These are phyloP conservation scores for Tympanopsis confertula DNA, from an alignment of 2,329 filamentous ascomycete species.

Conservation along the genomic window DNA sequence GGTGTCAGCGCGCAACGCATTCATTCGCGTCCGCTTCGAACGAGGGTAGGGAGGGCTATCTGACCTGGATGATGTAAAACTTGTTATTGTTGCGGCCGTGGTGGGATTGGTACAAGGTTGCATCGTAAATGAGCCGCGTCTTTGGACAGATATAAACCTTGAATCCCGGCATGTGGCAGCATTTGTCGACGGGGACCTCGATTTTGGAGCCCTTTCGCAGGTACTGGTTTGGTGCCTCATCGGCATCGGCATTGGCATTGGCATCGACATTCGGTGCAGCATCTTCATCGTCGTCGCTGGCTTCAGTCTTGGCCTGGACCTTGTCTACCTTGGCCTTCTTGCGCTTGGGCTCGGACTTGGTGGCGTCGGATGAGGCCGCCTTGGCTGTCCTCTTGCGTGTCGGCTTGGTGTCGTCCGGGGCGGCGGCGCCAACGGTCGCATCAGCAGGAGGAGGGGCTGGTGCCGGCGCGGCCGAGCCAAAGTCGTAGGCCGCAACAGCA, in stretches of 20 bases:
- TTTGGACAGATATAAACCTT: conserved; percentile 53
- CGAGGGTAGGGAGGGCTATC: conserved; percentile 71
- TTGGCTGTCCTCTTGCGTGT: conserved; percentile 9
- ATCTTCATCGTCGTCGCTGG: conserved; percentile 9
- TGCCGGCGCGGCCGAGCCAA: conserved; percentile 6
- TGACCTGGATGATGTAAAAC: conserved; percentile 21
- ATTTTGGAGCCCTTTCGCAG: conserved; percentile 32
- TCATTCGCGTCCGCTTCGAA: conserved; percentile 62
- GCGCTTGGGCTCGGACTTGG: conserved; percentile 16
- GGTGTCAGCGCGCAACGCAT: conserved; percentile 1
- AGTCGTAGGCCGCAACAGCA: conserved; percentile 16
- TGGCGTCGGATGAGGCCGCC: conserved; percentile 8
- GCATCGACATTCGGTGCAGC: conserved; percentile 3
- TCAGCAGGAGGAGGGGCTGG: conserved; percentile 6
- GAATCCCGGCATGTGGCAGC: conserved; percentile 20
- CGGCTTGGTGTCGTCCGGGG: conserved; percentile 9
- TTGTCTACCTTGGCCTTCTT: conserved; percentile 23
- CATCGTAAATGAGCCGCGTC: conserved; percentile 45
- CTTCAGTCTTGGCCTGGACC: conserved; percentile 7
- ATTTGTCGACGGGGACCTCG: conserved; percentile 38
- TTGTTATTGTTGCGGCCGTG: background rate
- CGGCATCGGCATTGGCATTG: conserved; percentile 5
- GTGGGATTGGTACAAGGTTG: background rate
- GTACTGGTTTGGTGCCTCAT: conserved; percentile 25
- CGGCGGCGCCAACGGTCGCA: conserved; percentile 11